Evolutionary conservation across 768 basidiomycete species (phyloP).

Genomic region (Collybiopsis confluens): DNA sequence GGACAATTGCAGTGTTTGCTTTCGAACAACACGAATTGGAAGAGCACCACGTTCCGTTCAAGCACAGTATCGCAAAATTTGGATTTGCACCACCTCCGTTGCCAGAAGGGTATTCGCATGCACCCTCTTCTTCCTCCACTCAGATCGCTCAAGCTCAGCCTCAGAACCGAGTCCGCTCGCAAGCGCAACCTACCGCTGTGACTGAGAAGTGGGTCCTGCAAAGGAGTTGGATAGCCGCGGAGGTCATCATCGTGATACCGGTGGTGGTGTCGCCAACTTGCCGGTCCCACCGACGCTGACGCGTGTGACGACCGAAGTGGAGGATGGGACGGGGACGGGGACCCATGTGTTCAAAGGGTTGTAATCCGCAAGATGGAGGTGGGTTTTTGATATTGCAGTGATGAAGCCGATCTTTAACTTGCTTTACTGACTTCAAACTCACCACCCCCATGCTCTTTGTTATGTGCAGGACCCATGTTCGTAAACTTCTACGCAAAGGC

Average conservation of each 20-base stretch:
- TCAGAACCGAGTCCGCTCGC: conserved; percentile 18
- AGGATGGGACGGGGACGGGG: too few relatives aligned
- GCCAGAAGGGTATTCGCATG: conserved; percentile 69
- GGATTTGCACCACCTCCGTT: conserved; percentile 65
- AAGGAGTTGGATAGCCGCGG: conserved; percentile 46
- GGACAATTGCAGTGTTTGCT: conserved; percentile 84
- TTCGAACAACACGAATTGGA: conserved; percentile 80
- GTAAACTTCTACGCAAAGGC: conserved; percentile 61
- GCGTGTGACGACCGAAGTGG: conserved; percentile 48
- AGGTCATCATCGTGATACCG: conserved; percentile 1
- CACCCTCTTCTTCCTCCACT: conserved; percentile 16
- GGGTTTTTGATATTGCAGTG: too few relatives aligned
- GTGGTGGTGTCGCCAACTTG: conserved; percentile 25
- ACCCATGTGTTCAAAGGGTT: conserved; percentile 69
- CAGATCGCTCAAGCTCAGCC: conserved; percentile 21
- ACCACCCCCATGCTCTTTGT: too few relatives aligned
- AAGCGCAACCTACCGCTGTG: conserved; percentile 30
- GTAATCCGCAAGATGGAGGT: conserved; percentile 71
- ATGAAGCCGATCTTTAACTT: neutral
- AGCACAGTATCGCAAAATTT: conserved; percentile 79
- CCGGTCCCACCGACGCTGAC: conserved; percentile 60
- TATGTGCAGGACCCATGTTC: conserved; percentile 67
- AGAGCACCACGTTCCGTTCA: conserved; percentile 68
- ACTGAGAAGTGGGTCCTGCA: conserved; percentile 44
- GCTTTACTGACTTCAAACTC: conserved; percentile 8